phyloP scores from a whole-genome alignment of 441 rosid genomes.

The Euphorbia schlechtendalii region DNA sequence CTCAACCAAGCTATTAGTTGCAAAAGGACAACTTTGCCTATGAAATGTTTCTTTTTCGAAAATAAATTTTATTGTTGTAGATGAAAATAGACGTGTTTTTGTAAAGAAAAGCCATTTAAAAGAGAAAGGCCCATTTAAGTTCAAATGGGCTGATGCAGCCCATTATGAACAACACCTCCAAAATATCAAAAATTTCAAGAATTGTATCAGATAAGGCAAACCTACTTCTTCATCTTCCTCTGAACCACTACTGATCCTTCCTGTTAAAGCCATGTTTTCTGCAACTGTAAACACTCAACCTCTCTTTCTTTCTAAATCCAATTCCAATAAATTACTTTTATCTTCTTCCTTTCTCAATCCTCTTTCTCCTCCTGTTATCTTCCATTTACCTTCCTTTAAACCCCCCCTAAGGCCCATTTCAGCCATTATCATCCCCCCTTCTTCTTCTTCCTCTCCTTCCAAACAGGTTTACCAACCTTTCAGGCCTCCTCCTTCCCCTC shows the following conservation, averaged over 20 bases:
- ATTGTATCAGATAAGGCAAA: slow-evolving; percentile 41
- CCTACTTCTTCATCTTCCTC: slow-evolving; percentile 8
- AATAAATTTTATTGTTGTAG: too few species aligned
- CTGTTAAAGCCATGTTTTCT: slow-evolving; percentile 13
- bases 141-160: neutral
- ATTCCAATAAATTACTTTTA: slow-evolving; percentile 8
- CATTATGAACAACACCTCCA: neutral
- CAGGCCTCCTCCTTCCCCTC: slow-evolving; percentile 73
- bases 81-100: too few species aligned
- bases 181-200: slow-evolving; percentile 1
- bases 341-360: slow-evolving; percentile 26
- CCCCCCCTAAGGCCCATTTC: slow-evolving; percentile 24
- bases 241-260: neutral
- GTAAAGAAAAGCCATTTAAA: too few species aligned
- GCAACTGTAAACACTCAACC: slow-evolving; percentile 14
- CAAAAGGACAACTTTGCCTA: too few species aligned
- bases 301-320: slow-evolving; percentile 6
- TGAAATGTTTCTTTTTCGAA: too few species aligned
- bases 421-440: slow-evolving; percentile 14
- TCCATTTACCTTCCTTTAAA: slow-evolving; percentile 16
- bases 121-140: neutral
- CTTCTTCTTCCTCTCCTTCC: slow-evolving; percentile 18
- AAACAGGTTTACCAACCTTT: slow-evolving; percentile 66
- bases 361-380: slow-evolving; percentile 20
- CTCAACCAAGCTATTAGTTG: too few species aligned